Evolutionary conservation across 1,139 yeast species (phyloP).

Genomic region (Pichia sorboxylosa): DNA sequence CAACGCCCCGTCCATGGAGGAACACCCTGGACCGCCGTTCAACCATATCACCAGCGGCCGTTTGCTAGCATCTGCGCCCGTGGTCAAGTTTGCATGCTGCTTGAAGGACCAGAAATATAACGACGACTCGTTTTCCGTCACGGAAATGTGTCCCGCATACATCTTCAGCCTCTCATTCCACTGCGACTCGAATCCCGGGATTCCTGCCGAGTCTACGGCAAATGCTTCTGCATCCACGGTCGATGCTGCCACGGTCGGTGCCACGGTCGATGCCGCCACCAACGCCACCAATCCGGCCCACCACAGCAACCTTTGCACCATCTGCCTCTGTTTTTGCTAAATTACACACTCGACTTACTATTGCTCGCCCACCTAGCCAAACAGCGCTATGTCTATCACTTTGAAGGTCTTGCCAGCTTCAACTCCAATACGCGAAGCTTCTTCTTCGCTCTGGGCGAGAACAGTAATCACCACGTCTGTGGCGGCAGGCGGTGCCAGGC

Average conservation of each 20-base stretch:
- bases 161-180: conserved; percentile 30
- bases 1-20: conserved; percentile 94
- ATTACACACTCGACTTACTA: neutral
- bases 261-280: neutral
- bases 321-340: neutral
- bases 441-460: neutral
- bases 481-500: conserved; percentile 4
- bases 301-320: neutral
- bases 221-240: neutral
- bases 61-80: neutral
- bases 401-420: neutral
- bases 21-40: conserved; percentile 97
- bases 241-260: neutral
- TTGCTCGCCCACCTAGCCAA: neutral
- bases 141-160: conserved; percentile 63
- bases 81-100: neutral
- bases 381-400: neutral
- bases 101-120: conserved; percentile 74
- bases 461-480: conserved; percentile 6
- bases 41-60: conserved; percentile 60
- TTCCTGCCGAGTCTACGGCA: conserved; percentile 4
- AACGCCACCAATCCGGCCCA: neutral
- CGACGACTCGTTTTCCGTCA: conserved; percentile 32
- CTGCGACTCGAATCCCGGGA: conserved; percentile 5
- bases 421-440: neutral